A percentile compares a stretch with the other conserved stretches of the same genome.
phyloP scores from a whole-genome alignment of 228 moss, liverwort and hornwort species.

The Sphagnum magellanicum region DNA sequence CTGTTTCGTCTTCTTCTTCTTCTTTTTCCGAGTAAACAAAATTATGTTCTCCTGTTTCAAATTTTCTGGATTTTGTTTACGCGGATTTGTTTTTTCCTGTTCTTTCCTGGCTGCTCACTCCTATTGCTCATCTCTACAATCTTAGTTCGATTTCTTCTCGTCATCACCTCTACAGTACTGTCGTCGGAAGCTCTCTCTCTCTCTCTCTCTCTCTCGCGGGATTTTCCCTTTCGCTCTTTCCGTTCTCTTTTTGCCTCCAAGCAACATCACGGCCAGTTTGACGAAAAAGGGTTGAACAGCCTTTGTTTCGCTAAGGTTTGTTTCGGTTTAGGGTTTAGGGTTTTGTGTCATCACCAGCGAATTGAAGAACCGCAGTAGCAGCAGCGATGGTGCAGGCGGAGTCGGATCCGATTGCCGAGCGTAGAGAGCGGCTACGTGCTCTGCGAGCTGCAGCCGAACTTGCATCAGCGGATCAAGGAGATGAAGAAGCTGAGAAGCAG shows the following conservation, averaged over 20 bases:
- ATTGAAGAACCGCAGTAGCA: background rate
- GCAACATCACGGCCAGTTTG: background rate
- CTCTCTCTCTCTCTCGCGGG: slow-evolving; percentile 4
- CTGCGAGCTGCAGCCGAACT: slow-evolving; percentile 81
- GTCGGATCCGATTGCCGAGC: slow-evolving; percentile 55
- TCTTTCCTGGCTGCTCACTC: slow-evolving; percentile 24
- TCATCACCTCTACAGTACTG: background rate
- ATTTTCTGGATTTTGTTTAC: slow-evolving; percentile 16
- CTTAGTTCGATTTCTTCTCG: background rate
- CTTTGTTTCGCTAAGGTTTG: no score
- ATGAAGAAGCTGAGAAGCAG: slow-evolving; percentile 3
- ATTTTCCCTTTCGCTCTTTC: background rate
- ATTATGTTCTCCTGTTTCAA: slow-evolving; percentile 24
- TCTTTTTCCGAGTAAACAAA: slow-evolving; percentile 53
- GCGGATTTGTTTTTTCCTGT: slow-evolving; percentile 7
- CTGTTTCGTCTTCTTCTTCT: slow-evolving; percentile 35
- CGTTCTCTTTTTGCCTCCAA: slow-evolving; percentile 19
- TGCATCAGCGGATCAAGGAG: slow-evolving; percentile 21
- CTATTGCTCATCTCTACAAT: background rate
- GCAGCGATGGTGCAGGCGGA: slow-evolving; percentile 16
- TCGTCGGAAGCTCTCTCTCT: no score
- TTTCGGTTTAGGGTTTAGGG: no score
- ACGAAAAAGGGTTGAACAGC: no score
- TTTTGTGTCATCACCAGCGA: no score
- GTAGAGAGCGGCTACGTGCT: slow-evolving; percentile 70